Evolutionary conservation across 345 rosid species (phyloP), one percentile per base, ranked within the genome.

Genomic region (Eucalyptus curtisii): DNA sequence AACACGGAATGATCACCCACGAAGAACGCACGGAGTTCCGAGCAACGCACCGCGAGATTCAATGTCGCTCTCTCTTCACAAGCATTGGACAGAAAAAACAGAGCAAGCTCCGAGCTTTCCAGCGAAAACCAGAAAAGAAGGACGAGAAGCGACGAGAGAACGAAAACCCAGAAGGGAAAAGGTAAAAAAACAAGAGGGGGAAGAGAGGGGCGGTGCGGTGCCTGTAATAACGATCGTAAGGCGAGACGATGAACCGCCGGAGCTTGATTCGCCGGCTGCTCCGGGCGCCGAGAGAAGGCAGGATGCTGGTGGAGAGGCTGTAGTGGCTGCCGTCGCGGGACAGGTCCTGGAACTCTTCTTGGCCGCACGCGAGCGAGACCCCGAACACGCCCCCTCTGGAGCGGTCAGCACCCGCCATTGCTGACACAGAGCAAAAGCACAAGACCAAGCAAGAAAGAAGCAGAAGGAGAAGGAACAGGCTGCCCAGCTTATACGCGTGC

Each of bases 221-320:
- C 99, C 98, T 97, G 95, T 96, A 98, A 87, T 94, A 95, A 27
- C 90, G 99, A 91, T 98, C 95, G 86, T 96, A 94, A 86, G 99
- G 99, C 20, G 98, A 98, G 13, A 98, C 11, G 86, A 94, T 91
- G 92, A 90, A 95, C 49, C 90, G 87, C 40, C 89, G 88, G 53
- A 98, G 99, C 95, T 93, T 94, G 81, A 96, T 89, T 85, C 98
- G 82, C 33, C 98, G 98, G 88, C 92, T 93, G 90, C 98, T 97
- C 90, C 97, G 93, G 13, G 99, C 98, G 5, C 99, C 99, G 5
- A 98, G 98, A 16, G 99, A 92, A 59, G 99, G 99, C 87, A 98
- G 92, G 59, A 98, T 92, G 13, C 96, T 98, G 49, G 97, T 96
- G 3, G 98, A 89, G 64, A 98, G 95, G 91, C 99, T 98, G 89